Percentiles rank a stretch among this genome's conserved stretches.
These are phyloP conservation scores for Echites panduratus DNA, from an alignment of 257 asterid species.

Conservation along the genomic window DNA sequence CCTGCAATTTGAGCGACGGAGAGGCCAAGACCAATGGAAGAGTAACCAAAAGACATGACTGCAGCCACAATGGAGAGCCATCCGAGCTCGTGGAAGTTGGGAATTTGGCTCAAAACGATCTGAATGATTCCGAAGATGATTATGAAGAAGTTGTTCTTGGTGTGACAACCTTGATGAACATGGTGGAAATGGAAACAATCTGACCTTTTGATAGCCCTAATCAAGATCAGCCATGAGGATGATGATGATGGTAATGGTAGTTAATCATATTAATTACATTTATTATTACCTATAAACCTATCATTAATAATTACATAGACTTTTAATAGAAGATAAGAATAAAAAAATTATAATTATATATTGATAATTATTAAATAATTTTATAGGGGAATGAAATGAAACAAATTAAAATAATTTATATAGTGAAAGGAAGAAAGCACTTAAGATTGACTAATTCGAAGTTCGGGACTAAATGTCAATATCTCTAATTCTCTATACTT, in stretches of 20 bases:
- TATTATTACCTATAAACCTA: too few relatives aligned
- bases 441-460: too few relatives aligned
- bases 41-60: slow-evolving; percentile 34
- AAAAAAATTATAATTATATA: too few relatives aligned
- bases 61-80: slow-evolving; percentile 35
- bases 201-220: slow-evolving; percentile 30
- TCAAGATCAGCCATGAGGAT: neutral
- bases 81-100: slow-evolving; percentile 28
- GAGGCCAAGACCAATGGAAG: slow-evolving; percentile 32
- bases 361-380: too few relatives aligned
- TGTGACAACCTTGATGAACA: slow-evolving; percentile 17
- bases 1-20: slow-evolving; percentile 28
- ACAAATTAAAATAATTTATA: too few relatives aligned
- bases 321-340: too few relatives aligned
- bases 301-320: too few relatives aligned
- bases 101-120: slow-evolving; percentile 29
- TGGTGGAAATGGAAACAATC: slow-evolving; percentile 30
- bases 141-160: slow-evolving; percentile 24
- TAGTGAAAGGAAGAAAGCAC: too few relatives aligned
- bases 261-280: too few relatives aligned
- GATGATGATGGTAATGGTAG: too few relatives aligned
- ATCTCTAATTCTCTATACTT: neutral
- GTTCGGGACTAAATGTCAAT: neutral
- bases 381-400: too few relatives aligned
- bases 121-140: slow-evolving; percentile 19